Conservation (phyloP, 805 yeast genomes). For the Zygosaccharomyces kombuchaensis region DNA sequence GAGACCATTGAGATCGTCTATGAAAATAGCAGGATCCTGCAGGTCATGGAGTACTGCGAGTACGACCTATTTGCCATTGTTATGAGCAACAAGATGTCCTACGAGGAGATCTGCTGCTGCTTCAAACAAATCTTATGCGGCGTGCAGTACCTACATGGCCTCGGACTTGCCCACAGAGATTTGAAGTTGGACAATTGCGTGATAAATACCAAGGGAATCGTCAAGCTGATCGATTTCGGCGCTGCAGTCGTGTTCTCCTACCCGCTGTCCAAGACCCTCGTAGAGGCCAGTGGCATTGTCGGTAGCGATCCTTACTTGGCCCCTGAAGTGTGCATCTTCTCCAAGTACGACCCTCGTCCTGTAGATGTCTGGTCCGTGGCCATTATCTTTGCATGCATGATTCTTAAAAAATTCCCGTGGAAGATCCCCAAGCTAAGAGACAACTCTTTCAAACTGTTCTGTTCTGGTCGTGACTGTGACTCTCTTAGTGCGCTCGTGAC, state of each 20-base stretch:
- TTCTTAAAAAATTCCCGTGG: conserved; percentile 90
- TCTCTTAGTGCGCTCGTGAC: conserved; percentile 61
- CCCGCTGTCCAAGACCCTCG: conserved; percentile 68
- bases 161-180: conserved; percentile 90
- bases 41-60: conserved; percentile 93
- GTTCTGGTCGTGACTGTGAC: conserved; percentile 65
- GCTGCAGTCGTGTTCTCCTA: conserved; percentile 88
- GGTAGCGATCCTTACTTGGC: conserved; percentile 89
- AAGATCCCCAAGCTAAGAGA: conserved; percentile 81
- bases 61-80: conserved; percentile 91
- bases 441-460: conserved; percentile 76
- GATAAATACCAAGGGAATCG: conserved; percentile 73
- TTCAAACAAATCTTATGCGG: conserved; percentile 83
- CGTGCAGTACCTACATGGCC: conserved; percentile 69
- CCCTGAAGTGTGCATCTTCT: conserved; percentile 83
- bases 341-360: conserved; percentile 85
- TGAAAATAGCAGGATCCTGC: conserved; percentile 80
- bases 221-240: conserved; percentile 89
- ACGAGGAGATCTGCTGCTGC: conserved; percentile 79
- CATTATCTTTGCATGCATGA: conserved; percentile 88
- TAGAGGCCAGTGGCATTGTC: conserved; percentile 79
- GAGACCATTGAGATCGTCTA: conserved; percentile 89
- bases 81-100: conserved; percentile 84
- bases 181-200: conserved; percentile 91
- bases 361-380: conserved; percentile 94